These are phyloP conservation scores for Vaccinium myrtillus DNA, from an alignment of 148 eudicot genomes.

Conservation along the genomic window DNA sequence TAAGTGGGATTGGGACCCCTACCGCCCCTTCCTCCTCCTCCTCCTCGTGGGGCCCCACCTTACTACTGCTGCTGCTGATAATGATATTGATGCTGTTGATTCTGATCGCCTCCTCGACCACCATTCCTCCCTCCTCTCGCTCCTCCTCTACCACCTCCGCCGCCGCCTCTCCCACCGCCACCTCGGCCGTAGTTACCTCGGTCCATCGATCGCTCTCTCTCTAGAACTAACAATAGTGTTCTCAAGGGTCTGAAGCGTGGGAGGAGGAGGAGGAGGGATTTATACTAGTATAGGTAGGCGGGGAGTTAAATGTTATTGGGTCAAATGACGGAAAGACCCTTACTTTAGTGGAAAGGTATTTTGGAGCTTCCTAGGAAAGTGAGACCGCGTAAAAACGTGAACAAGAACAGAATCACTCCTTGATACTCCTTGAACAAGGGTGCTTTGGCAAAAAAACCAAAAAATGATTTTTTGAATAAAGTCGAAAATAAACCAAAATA, in stretches of 20 bases:
- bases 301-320: neutral
- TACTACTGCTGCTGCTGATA: neutral
- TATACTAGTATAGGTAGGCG: neutral
- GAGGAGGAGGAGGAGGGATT: neutral
- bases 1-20: neutral
- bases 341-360: neutral
- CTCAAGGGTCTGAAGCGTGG: neutral
- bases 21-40: neutral
- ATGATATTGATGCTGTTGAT: neutral
- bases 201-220: neutral
- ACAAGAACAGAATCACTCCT: too few species aligned
- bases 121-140: neutral
- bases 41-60: neutral
- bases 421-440: too few species aligned
- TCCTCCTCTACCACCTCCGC: neutral
- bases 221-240: neutral
- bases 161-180: neutral
- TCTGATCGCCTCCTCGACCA: slow-evolving; percentile 11
- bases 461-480: too few species aligned
- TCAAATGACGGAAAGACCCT: neutral
- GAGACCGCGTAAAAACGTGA: too few species aligned
- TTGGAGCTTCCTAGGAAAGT: neutral
- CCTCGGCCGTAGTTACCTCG: slow-evolving; percentile 2
- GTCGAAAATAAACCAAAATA: too few species aligned
- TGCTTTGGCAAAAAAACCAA: too few species aligned